Percentiles rank a stretch among this genome's conserved stretches.
Evolutionary conservation across 495 filamentous ascomycete species (phyloP).

Genomic region (Aspergillus cavernicola): DNA sequence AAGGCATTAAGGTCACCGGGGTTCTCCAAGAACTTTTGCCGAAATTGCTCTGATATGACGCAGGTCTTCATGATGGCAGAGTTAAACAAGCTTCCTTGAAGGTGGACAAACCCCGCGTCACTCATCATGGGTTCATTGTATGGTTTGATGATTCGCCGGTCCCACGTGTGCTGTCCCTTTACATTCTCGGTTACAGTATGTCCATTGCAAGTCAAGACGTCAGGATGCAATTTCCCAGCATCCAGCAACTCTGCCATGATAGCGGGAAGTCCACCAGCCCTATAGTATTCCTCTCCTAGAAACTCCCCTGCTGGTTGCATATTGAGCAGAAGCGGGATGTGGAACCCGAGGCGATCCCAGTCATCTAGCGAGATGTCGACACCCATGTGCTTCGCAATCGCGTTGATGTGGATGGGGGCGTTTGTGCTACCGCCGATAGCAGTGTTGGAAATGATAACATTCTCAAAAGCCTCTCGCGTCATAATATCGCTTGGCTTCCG

Average conservation of each 20-base stretch:
- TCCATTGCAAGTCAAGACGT: slow-evolving; percentile 43
- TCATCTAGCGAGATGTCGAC: slow-evolving; percentile 49
- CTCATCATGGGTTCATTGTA: slow-evolving; percentile 44
- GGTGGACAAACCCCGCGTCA: slow-evolving; percentile 49
- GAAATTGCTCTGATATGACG: slow-evolving; percentile 48
- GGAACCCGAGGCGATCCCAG: slow-evolving; percentile 49
- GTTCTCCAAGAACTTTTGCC: slow-evolving; percentile 44
- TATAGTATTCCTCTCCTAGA: slow-evolving; percentile 51
- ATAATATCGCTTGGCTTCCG: slow-evolving; percentile 54
- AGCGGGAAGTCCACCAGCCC: slow-evolving; percentile 51
- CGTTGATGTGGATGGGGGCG: slow-evolving; percentile 53
- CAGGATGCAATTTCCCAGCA: slow-evolving; percentile 37
- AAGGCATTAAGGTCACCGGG: slow-evolving; percentile 51
- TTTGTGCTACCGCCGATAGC: slow-evolving; percentile 56
- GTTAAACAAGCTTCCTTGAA: slow-evolving; percentile 49
- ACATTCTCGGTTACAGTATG: slow-evolving; percentile 40
- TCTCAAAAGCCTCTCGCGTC: slow-evolving; percentile 53
- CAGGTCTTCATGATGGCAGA: slow-evolving; percentile 58
- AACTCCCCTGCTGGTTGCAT: slow-evolving; percentile 53
- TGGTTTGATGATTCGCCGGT: slow-evolving; percentile 40
- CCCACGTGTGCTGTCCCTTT: slow-evolving; percentile 40
- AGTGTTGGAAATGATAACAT: slow-evolving; percentile 50
- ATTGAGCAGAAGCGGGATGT: slow-evolving; percentile 49
- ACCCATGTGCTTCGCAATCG: slow-evolving; percentile 52
- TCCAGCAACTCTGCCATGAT: slow-evolving; percentile 52